phyloP scores from a whole-genome alignment of 129 eudicot genomes.

The Heracleum sosnowskyi region DNA sequence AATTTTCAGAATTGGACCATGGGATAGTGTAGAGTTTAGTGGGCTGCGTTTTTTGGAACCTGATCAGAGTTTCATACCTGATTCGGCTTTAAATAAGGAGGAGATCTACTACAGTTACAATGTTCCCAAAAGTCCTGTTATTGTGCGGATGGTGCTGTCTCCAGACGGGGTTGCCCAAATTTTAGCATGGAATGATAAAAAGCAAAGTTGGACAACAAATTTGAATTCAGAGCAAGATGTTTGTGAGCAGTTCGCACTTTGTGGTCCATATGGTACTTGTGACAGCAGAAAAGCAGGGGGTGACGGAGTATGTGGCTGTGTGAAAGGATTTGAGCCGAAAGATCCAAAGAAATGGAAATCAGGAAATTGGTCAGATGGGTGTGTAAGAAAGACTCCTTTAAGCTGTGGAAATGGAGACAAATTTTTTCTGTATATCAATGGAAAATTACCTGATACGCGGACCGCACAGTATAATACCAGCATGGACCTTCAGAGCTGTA shows the following conservation, averaged over 20 bases:
- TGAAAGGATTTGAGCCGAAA: slow-evolving; percentile 8
- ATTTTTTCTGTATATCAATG: not conserved
- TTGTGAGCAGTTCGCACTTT: not conserved
- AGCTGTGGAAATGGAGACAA: not conserved
- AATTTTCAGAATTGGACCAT: slow-evolving; percentile 27
- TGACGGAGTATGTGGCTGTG: not conserved
- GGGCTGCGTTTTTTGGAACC: slow-evolving; percentile 10
- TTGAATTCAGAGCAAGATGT: not conserved
- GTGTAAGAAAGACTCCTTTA: not conserved
- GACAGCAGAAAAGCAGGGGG: not conserved
- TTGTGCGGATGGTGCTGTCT: not conserved
- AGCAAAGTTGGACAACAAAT: not conserved
- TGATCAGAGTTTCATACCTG: not conserved
- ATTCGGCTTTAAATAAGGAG: not conserved
- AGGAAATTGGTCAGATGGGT: slow-evolving; percentile 4
- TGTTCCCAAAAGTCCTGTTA: not conserved
- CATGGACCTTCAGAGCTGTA: not conserved
- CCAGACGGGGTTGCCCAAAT: not conserved
- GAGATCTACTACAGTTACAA: not conserved
- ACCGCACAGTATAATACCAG: not conserved
- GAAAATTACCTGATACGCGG: not conserved
- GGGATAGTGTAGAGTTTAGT: slow-evolving; percentile 30
- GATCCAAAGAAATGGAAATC: not conserved
- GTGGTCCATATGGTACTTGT: slow-evolving; percentile 3
- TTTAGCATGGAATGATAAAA: not conserved